Base-by-base conservation (phyloP, 257 asterid species). In the Eustoma russellianum region DNA sequence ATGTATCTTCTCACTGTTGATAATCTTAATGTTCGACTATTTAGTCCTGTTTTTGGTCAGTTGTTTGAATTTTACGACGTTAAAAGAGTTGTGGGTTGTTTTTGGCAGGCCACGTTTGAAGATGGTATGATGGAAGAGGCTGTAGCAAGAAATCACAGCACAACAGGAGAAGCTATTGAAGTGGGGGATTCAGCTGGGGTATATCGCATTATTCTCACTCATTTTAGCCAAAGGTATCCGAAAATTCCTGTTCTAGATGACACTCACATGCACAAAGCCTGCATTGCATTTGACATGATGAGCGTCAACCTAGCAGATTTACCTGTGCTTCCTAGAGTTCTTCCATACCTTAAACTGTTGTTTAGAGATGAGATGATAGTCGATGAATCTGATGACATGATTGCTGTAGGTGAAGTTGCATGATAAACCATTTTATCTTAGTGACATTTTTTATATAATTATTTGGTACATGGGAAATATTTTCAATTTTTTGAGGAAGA, bases 201-300 rank as follows among this genome's bases (percentile, higher is more conserved):
- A 2, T 92, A 92, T 54, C 85, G 95, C 0, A 63, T 85, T 12
- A 85, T 92, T 41, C 93, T 88, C 3, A 88, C 99, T 12, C 99
- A 90, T 57, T 90, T 90, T 74, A 90, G 98, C 80, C 99, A 92
- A 68, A 73, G 99, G 66, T 92, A 92, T 66, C 97, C 99, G 3
- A 92, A 92, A 70, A 79, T 92, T 50, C 99, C 97, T 12, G 91
- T 85, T 41, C 74, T 92, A 30, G 95, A 85, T 17, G 88, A 85
- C 48, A 33, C 60, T n/a, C 88, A 79, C 67, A 78, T 74, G 83
- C 83, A 88, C 57, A 87, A 88, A 16, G 84, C 94, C 0, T 77
- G 94, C 82, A 73, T 92, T 64, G 99, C 93, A 2, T 92, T 92
- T 15, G 99, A 92, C 61, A 48, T 92, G 95, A 88, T 92, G 94